These are phyloP conservation scores for Edhazardia aedis DNA, from an alignment of 371 early-diverging fungal species.

Conservation along the genomic window DNA sequence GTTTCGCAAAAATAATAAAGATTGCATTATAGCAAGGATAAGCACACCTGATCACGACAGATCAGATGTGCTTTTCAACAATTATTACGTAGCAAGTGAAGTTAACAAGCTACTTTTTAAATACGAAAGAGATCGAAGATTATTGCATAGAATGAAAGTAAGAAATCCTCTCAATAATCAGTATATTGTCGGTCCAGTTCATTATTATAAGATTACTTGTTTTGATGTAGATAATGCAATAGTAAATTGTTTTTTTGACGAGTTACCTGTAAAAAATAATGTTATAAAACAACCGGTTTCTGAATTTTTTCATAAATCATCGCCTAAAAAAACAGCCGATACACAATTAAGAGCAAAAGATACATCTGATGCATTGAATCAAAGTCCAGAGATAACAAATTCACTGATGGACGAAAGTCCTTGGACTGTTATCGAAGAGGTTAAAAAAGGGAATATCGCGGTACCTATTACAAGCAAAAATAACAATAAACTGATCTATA, in stretches of 20 bases:
- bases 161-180: conserved; percentile 48
- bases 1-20: conserved; percentile 31
- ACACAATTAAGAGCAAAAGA: not conserved
- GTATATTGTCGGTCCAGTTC: conserved; percentile 47
- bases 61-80: conserved; percentile 37
- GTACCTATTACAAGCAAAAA: conserved; percentile 6
- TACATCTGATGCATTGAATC: not conserved
- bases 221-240: conserved; percentile 36
- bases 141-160: conserved; percentile 48
- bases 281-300: conserved; percentile 16
- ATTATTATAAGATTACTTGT: conserved; percentile 43
- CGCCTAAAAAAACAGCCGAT: not conserved
- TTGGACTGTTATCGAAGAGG: conserved; percentile 22
- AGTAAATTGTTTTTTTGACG: conserved; percentile 39
- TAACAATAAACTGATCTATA: conserved; percentile 18
- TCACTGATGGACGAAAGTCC: not conserved
- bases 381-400: not conserved
- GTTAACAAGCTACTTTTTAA: conserved; percentile 46
- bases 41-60: conserved; percentile 45
- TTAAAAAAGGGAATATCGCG: not conserved
- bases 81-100: conserved; percentile 47
- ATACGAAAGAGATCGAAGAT: conserved; percentile 44
- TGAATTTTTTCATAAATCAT: conserved; percentile 20
- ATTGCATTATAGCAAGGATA: conserved; percentile 46
- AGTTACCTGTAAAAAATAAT: not conserved